phyloP scores from a whole-genome alignment of 176 grass and related monocot genomes.

The Panicum miliaceum region DNA sequence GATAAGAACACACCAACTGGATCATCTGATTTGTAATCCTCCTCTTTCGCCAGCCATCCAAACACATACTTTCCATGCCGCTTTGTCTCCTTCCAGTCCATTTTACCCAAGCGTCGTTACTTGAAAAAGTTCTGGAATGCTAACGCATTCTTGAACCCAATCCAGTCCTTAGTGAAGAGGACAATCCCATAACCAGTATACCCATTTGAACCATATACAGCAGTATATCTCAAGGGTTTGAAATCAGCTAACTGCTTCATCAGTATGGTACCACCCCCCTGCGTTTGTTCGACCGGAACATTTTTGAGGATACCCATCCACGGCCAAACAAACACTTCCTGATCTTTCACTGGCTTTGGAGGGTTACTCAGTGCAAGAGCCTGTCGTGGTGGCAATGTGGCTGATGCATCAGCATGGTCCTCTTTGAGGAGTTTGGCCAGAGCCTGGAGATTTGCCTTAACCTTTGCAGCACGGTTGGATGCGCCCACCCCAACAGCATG shows the following conservation, averaged over 20 bases:
- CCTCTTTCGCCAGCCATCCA: constrained; percentile 59
- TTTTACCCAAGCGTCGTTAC: constrained; percentile 38
- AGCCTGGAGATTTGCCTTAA: constrained; percentile 61
- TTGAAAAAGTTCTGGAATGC: constrained; percentile 59
- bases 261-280: constrained; percentile 28
- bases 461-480: constrained; percentile 56
- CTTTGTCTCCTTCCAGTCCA: constrained; percentile 44
- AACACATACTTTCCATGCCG: neutral
- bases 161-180: constrained; percentile 58
- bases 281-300: constrained; percentile 33
- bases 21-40: constrained; percentile 47
- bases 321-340: constrained; percentile 53
- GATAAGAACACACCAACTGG: constrained; percentile 48
- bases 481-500: constrained; percentile 52
- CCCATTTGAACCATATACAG: constrained; percentile 13
- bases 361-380: constrained; percentile 17
- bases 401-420: constrained; percentile 37
- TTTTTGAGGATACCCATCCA: constrained; percentile 68
- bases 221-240: constrained; percentile 29
- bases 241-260: constrained; percentile 43
- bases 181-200: constrained; percentile 47
- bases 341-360: constrained; percentile 34
- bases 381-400: neutral
- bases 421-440: constrained; percentile 53
- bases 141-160: constrained; percentile 64